Conservation (phyloP, 208 protist genomes). For the Crithidia expoeki region DNA sequence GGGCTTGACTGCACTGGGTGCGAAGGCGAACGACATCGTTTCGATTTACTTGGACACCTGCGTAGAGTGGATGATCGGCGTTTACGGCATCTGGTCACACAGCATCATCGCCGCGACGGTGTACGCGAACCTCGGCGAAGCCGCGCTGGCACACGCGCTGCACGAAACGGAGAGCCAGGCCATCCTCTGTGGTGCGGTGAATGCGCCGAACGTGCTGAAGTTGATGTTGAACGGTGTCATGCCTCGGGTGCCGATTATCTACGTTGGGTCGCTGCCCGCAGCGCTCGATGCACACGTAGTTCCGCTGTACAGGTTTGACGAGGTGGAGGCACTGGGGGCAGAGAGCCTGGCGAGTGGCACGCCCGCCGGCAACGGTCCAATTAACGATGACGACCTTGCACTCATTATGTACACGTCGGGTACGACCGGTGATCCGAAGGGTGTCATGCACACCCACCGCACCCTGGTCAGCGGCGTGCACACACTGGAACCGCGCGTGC, state of each 20-base stretch:
- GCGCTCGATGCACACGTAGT: conserved; percentile 20
- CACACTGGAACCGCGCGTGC: conserved; percentile 45
- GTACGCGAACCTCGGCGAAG: conserved; percentile 90
- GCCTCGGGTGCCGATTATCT: conserved; percentile 55
- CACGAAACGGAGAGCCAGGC: conserved; percentile 60
- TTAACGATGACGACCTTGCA: conserved; percentile 41
- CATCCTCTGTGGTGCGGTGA: conserved; percentile 70
- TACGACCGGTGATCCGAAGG: conserved; percentile 92
- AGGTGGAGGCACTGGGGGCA: conserved; percentile 55
- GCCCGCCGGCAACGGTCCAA: conserved; percentile 47
- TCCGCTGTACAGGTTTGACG: conserved; percentile 50
- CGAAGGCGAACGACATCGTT: conserved; percentile 43
- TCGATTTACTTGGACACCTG: conserved; percentile 87
- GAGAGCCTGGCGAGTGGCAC: conserved; percentile 5
- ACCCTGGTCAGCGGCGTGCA: conserved; percentile 54
- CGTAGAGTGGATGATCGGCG: conserved; percentile 77
- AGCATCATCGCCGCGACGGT: conserved; percentile 68
- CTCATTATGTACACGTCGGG: conserved; percentile 83
- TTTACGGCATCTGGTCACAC: conserved; percentile 79
- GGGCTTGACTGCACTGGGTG: conserved; percentile 55
- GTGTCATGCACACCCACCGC: conserved; percentile 86
- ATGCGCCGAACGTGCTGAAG: conserved; percentile 49
- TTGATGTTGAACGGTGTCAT: conserved; percentile 51
- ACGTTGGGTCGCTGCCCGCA: conserved; percentile 50
- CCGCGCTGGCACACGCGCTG: conserved; percentile 66